Conservation (phyloP, 2,329 filamentous ascomycete species). For the Rachicladosporium sp. region DNA sequence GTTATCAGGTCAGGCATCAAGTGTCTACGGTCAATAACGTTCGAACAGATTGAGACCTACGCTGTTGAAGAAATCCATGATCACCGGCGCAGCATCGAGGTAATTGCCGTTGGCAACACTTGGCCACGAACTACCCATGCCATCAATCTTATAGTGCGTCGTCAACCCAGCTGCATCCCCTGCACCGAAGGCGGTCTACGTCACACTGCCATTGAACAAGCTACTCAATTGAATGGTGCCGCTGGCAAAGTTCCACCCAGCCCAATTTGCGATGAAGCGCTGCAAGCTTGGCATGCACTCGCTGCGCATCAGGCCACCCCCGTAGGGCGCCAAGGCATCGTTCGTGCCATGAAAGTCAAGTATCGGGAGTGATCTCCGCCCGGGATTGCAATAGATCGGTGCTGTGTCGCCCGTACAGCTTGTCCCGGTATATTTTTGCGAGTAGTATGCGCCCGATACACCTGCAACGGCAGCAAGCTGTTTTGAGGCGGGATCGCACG, state of each 20-base stretch:
- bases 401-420: slow-evolving; percentile 8
- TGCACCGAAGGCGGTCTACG: slow-evolving; percentile 13
- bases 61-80: slow-evolving; percentile 5
- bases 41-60: no score
- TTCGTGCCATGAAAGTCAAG: slow-evolving; percentile 30
- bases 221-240: no score
- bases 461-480: slow-evolving; percentile 38
- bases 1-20: no score
- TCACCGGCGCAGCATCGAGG: slow-evolving; percentile 3
- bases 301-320: slow-evolving; percentile 19
- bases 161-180: slow-evolving; percentile 20
- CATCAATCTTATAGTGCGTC: slow-evolving; percentile 25
- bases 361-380: slow-evolving; percentile 23
- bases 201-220: slow-evolving; percentile 10
- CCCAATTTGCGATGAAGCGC: slow-evolving; percentile 25
- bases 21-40: no score
- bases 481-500: slow-evolving; percentile 30
- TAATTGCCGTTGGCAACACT: neutral
- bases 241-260: slow-evolving; percentile 18
- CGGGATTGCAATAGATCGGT: slow-evolving; percentile 9
- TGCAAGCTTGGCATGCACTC: slow-evolving; percentile 11
- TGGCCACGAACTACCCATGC: slow-evolving; percentile 25
- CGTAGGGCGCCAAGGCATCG: slow-evolving; percentile 28
- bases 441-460: slow-evolving; percentile 34
- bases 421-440: slow-evolving; percentile 3